Conservation (phyloP, 2,329 filamentous ascomycete genomes). For the Epicoccum sorghinum region DNA sequence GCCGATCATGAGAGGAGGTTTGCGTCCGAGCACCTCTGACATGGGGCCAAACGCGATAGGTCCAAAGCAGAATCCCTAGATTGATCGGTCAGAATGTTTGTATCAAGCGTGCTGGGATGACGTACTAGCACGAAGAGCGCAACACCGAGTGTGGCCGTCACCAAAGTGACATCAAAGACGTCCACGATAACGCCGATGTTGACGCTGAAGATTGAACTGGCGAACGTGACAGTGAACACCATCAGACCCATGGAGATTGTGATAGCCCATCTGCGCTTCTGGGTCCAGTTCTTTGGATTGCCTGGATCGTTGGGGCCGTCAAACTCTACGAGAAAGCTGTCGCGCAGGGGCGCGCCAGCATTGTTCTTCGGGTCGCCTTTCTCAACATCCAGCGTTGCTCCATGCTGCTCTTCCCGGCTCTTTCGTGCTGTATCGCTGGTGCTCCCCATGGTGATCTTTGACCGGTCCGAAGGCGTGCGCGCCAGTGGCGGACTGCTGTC, state of each 20-base stretch:
- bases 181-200: slow-evolving; percentile 61
- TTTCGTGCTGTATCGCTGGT: slow-evolving; percentile 2
- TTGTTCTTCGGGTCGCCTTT: background rate
- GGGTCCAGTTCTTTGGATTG: slow-evolving; percentile 72
- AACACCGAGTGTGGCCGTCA: slow-evolving; percentile 57
- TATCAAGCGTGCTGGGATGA: background rate
- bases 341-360: background rate
- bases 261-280: slow-evolving; percentile 69
- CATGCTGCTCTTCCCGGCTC: slow-evolving; percentile 11
- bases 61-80: slow-evolving; percentile 58
- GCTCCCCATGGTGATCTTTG: slow-evolving; percentile 4
- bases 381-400: slow-evolving; percentile 1
- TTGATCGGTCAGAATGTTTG: background rate
- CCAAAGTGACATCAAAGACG: slow-evolving; percentile 53
- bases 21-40: slow-evolving; percentile 58
- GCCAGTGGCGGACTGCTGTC: slow-evolving; percentile 2
- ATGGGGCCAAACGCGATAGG: slow-evolving; percentile 55
- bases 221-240: slow-evolving; percentile 52
- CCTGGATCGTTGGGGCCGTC: slow-evolving; percentile 74
- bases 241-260: slow-evolving; percentile 66
- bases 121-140: slow-evolving; percentile 53
- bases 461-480: slow-evolving; percentile 7
- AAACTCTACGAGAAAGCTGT: slow-evolving; percentile 67
- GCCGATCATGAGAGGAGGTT: slow-evolving; percentile 39
- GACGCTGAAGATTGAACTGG: slow-evolving; percentile 64